phyloP scores from a whole-genome alignment of 306 rosid species.

The Abrus precatorius region DNA sequence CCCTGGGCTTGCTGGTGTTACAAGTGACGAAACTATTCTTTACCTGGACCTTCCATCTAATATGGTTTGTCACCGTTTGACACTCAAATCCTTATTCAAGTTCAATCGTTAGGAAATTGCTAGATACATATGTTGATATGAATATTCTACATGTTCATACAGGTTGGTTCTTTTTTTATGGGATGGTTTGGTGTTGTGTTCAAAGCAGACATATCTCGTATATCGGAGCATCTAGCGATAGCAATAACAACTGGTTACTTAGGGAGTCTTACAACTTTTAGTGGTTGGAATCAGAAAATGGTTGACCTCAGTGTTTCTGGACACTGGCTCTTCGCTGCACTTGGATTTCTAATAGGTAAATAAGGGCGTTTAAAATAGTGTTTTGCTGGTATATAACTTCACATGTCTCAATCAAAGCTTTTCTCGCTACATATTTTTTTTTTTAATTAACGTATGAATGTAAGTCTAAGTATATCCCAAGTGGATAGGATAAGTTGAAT shows the following conservation, averaged over 20 bases:
- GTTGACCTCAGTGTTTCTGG: constrained; percentile 67
- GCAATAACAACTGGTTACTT: constrained; percentile 75
- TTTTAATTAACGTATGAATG: no score
- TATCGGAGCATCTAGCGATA: constrained; percentile 72
- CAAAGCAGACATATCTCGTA: constrained; percentile 63
- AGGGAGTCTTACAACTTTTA: constrained; percentile 83
- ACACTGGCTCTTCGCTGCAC: constrained; percentile 62
- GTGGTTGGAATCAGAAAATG: constrained; percentile 85
- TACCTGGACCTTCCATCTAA: constrained; percentile 85
- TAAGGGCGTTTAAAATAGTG: background rate
- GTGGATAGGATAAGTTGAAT: background rate
- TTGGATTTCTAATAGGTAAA: constrained; percentile 71
- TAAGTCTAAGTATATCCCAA: background rate
- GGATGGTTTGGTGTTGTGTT: constrained; percentile 80
- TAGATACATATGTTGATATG: background rate
- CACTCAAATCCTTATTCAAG: background rate
- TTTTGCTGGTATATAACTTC: no score
- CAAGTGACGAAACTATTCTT: constrained; percentile 56
- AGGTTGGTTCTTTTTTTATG: constrained; percentile 83
- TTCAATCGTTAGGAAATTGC: background rate
- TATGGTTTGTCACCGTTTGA: constrained; percentile 60
- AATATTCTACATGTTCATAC: constrained; percentile 4
- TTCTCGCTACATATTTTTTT: background rate
- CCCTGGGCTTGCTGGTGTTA: constrained; percentile 57
- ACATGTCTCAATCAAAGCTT: background rate